Conservation (phyloP, 2,329 filamentous ascomycete species). For the Metarhizium anisopliae region DNA sequence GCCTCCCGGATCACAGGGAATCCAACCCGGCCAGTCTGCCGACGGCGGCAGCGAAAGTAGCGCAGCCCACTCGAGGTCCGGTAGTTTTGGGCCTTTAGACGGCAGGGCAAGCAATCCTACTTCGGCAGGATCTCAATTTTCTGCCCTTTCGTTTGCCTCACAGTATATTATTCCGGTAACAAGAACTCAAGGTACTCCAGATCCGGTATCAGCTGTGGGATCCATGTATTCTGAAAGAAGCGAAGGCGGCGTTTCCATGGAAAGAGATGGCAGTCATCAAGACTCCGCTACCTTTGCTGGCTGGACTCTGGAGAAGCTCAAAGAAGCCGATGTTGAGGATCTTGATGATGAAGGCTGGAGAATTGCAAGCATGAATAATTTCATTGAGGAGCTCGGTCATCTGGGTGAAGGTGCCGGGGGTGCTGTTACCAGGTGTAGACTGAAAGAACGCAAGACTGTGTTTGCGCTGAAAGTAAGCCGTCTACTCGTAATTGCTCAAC, state of each 20-base stretch:
- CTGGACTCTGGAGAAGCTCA: constrained; percentile 70
- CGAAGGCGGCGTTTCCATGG: constrained; percentile 68
- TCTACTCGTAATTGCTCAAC: not conserved
- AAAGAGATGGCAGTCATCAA: constrained; percentile 72
- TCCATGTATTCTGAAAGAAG: constrained; percentile 76
- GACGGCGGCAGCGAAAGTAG: constrained; percentile 75
- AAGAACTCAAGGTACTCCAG: constrained; percentile 60
- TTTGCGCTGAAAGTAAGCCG: constrained; percentile 82
- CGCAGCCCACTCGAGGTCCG: constrained; percentile 68
- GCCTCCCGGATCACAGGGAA: constrained; percentile 40
- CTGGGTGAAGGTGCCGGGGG: constrained; percentile 92
- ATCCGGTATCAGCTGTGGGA: constrained; percentile 81
- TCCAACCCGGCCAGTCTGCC: constrained; percentile 54
- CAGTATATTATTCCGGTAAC: constrained; percentile 59
- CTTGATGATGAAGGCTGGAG: constrained; percentile 93
- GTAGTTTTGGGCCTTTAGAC: constrained; percentile 72
- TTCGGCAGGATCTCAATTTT: constrained; percentile 82
- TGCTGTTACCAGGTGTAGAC: constrained; percentile 81
- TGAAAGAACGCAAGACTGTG: constrained; percentile 86
- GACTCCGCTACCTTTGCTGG: constrained; percentile 72
- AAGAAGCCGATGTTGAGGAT: constrained; percentile 84
- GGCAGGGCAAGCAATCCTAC: constrained; percentile 71
- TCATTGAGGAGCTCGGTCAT: constrained; percentile 81
- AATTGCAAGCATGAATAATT: constrained; percentile 79
- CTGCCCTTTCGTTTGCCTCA: constrained; percentile 70